Base-by-base conservation (phyloP, 257 asterid genomes). In the Fraxinus pennsylvanica region DNA sequence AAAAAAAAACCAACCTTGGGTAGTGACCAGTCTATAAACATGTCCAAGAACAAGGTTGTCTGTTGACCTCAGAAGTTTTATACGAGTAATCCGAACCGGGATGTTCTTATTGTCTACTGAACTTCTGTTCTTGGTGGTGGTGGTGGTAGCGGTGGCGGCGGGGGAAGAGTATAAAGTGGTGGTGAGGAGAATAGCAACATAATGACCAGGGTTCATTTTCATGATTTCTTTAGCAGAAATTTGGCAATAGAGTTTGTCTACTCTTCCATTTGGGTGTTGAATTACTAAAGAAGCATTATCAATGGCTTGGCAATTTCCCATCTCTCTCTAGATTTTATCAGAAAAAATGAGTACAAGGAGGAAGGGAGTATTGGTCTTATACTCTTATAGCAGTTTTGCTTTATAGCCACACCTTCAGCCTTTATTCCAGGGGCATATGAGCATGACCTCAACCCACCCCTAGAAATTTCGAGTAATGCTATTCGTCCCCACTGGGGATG, bases 291-390 rank as follows among this genome's bases (percentile, higher is more conserved):
- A 82, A 72, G 97, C 98, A 81, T 87, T 91, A 77, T 94, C 98
- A 61, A 94, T 88, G 70, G 98, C 97, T 82, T 94, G 98, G 81
- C 97, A 94, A 73, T 94, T 94, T 6, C 98, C 98, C 98, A 94
- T 94, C 74, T 83, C 68, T 68, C 41, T 47, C 66, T 67, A 10
- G 54, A 52, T 67, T 45, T 10, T 27, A 17, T 73, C 66, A 63
- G 69, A 22, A 22, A 10, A 27, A 5, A 7, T 65, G 70, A 71
- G 59, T 75, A 8, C 77, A 76, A 73, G 39, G 17, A 57, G 73
- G 82, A 74, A 57, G 76, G 45, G 45, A 76, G 67, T n/a, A 59
- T 12, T 74, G 30, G 75, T 52, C 75, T 61, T 75, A 73, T 72
- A 6, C 43, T 52, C 75, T 61, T 75, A 73, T 72, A 6, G 54